Conservation (phyloP, 495 filamentous ascomycete genomes). For the Tuber indicum region DNA sequence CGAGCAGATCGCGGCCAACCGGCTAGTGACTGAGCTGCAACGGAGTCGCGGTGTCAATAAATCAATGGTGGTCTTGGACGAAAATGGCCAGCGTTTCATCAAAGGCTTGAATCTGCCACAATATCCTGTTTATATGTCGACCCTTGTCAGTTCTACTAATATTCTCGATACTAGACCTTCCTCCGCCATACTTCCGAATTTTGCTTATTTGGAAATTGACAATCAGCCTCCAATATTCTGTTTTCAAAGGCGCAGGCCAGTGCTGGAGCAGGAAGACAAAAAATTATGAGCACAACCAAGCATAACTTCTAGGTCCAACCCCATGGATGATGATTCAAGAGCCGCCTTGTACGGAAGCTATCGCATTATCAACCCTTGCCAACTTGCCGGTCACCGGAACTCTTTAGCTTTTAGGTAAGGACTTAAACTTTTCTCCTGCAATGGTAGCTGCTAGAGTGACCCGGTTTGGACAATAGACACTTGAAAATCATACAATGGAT, state of each 20-base stretch:
- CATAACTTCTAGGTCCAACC: not conserved
- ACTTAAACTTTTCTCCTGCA: not conserved
- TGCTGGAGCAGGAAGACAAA: not conserved
- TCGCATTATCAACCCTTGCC: not conserved
- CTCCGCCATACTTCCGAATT: not conserved
- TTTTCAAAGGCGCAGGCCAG: not conserved
- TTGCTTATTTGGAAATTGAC: slow-evolving; percentile 2
- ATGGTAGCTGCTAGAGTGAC: not conserved
- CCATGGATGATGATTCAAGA: not conserved
- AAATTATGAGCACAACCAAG: not conserved
- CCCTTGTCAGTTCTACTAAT: not conserved
- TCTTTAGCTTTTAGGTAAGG: too few species aligned
- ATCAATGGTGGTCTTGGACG: not conserved
- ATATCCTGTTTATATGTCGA: not conserved
- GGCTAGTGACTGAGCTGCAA: too few species aligned
- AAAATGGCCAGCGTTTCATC: not conserved
- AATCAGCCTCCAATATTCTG: slow-evolving; percentile 1
- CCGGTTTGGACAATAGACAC: not conserved
- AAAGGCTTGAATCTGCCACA: not conserved
- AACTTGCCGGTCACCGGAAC: too few species aligned
- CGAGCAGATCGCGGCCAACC: not conserved
- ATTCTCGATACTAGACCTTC: not conserved
- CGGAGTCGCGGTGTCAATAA: not conserved
- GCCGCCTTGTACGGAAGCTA: not conserved
- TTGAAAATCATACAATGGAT: not conserved